A percentile compares a stretch with the other conserved stretches of the same genome.
phyloP scores from a whole-genome alignment of 2,329 filamentous ascomycete species.

The Calonectria montana region DNA sequence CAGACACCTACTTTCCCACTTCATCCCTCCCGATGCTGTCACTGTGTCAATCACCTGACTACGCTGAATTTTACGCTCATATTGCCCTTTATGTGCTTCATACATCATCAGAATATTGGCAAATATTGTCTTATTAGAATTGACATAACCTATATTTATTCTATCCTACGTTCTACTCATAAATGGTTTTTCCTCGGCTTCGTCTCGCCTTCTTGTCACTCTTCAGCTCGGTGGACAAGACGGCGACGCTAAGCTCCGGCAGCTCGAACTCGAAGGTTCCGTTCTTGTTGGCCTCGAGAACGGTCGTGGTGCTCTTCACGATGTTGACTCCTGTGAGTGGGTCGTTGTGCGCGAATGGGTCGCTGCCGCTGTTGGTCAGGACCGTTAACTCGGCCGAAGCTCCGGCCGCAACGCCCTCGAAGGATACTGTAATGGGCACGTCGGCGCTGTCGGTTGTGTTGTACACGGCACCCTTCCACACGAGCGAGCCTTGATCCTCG shows the following conservation, averaged over 20 bases:
- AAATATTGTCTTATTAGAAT: background rate
- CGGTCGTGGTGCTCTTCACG: conserved; percentile 55
- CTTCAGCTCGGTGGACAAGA: conserved; percentile 58
- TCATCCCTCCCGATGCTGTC: too few species aligned
- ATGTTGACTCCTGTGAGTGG: conserved; percentile 59
- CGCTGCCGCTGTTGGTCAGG: conserved; percentile 52
- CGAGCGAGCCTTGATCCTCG: conserved; percentile 51
- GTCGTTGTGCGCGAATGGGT: conserved; percentile 58
- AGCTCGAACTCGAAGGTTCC: conserved; percentile 64
- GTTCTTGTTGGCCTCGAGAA: conserved; percentile 54
- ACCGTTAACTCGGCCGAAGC: conserved; percentile 57
- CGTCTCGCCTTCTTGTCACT: conserved; percentile 10
- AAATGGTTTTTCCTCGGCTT: conserved; percentile 5
- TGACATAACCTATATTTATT: too few species aligned
- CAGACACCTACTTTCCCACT: too few species aligned
- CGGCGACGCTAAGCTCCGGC: conserved; percentile 66
- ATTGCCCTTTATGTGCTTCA: too few species aligned
- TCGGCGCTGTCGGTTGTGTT: conserved; percentile 59
- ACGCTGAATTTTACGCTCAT: too few species aligned
- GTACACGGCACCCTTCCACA: conserved; percentile 66
- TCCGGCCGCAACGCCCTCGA: conserved; percentile 56
- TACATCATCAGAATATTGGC: background rate
- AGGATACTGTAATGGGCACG: conserved; percentile 58
- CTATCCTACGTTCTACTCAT: background rate
- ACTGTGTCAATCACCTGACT: too few species aligned